Percentiles rank a stretch among this genome's conserved stretches.
Conservation (phyloP, 2,329 filamentous ascomycete genomes). For the Lecanicillium sp. region DNA sequence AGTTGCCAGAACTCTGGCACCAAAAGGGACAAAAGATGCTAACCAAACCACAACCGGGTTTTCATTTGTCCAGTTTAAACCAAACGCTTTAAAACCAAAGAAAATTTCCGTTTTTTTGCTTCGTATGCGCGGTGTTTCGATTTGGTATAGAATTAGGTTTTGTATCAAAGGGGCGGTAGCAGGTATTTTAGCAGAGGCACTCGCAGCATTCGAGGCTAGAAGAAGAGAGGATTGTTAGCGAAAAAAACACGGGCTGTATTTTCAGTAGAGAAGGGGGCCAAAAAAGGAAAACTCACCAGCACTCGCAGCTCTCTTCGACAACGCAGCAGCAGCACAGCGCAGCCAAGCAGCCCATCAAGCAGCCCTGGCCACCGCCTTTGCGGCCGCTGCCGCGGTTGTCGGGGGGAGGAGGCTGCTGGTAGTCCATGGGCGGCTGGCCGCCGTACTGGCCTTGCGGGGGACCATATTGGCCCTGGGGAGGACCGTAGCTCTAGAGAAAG, state of each 20-base stretch:
- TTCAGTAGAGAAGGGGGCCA: no score
- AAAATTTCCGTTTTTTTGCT: no score
- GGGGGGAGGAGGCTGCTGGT: constrained; percentile 27
- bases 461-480: constrained; percentile 18
- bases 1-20: no score
- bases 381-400: constrained; percentile 18
- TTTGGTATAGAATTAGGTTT: no score
- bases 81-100: no score
- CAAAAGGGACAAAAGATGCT: no score
- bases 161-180: no score
- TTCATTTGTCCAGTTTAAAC: no score
- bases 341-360: constrained; percentile 39
- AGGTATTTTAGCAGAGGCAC: constrained; percentile 24
- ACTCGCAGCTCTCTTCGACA: constrained; percentile 42
- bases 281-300: constrained; percentile 29
- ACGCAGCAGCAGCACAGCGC: constrained; percentile 43
- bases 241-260: not conserved
- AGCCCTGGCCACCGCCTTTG: constrained; percentile 31
- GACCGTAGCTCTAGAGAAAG: constrained; percentile 18
- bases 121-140: no score
- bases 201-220: constrained; percentile 33
- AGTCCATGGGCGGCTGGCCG: constrained; percentile 34
- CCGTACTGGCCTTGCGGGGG: constrained; percentile 21
- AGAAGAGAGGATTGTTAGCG: constrained; percentile 3
- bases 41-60: no score